Evolutionary conservation across 2,329 filamentous ascomycete species (phyloP).

Genomic region (Lecanoromycetidae sp.): DNA sequence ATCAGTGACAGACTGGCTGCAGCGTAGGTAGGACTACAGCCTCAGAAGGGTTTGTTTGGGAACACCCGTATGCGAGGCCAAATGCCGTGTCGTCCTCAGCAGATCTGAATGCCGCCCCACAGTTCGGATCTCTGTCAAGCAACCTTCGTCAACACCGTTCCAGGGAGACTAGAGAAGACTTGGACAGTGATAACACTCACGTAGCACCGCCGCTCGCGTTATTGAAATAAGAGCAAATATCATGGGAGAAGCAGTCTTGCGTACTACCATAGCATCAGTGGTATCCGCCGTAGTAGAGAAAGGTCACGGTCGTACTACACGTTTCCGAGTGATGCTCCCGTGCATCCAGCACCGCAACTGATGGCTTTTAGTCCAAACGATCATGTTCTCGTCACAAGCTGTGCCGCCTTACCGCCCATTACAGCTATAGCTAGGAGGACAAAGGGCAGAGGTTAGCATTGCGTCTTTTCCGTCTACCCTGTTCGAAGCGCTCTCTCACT

Average conservation of each 20-base stretch:
- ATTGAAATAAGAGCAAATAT: slow-evolving; percentile 41
- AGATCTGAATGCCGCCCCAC: slow-evolving; percentile 33
- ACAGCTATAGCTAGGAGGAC: slow-evolving; percentile 10
- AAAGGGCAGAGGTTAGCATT: background rate
- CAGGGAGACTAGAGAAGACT: background rate
- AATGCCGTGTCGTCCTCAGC: slow-evolving; percentile 35
- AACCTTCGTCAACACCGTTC: background rate
- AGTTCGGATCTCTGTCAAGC: slow-evolving; percentile 34
- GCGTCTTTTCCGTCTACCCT: background rate
- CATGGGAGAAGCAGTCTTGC: slow-evolving; percentile 40
- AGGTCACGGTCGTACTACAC: slow-evolving; percentile 25
- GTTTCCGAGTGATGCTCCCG: slow-evolving; percentile 34
- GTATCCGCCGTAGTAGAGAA: background rate
- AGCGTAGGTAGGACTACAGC: background rate
- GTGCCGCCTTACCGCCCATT: slow-evolving; percentile 10
- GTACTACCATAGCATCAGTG: slow-evolving; percentile 22
- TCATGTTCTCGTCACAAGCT: background rate
- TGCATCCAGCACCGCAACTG: slow-evolving; percentile 39
- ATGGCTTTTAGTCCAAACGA: background rate
- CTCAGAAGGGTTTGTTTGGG: slow-evolving; percentile 22
- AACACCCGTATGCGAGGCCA: slow-evolving; percentile 27
- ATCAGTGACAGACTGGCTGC: slow-evolving; percentile 1
- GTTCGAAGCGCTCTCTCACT: slow-evolving; percentile 28
- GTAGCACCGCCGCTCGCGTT: slow-evolving; percentile 36
- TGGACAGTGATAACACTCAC: slow-evolving; percentile 21